Base-by-base conservation (phyloP, 177 flowering plant genomes). In the Vitis hybrid region DNA sequence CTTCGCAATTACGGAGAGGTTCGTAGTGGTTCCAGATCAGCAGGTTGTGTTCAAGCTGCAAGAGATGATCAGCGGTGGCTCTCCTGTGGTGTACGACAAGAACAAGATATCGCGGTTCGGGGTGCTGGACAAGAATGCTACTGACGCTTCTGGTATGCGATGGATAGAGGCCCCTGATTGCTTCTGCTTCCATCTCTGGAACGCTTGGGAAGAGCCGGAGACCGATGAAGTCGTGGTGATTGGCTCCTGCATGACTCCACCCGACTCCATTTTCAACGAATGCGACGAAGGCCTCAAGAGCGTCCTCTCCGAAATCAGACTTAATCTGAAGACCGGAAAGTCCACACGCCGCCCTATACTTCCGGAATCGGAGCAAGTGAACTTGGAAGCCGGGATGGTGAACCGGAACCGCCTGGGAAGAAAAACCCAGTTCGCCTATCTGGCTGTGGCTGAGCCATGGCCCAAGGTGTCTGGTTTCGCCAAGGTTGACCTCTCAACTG, bases 241-340 rank as follows among this genome's bases (percentile, higher is more conserved):
- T 32, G 87, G 87, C 1, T 84, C 85, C 3, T 84, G 85, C 65
- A 84, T 84, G 87, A 81, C 87, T n/a, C 87, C 87, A 2, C 69
- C 87, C 2, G 87, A 84, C 74, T 84, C 86, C 48, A 81, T 83
- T 62, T 83, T 83, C 78, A 83, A 83, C 72, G 86, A 83, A 57
- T 71, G 78, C 64, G 84, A 83, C 23, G 82, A 83, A 72, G 76
- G 62, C n/a, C 62, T 83, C 40, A 18, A 73, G 68, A 75, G 80
- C 62, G 82, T 84, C 13, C 40, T 83, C 3, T 81, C 87, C 3
- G 87, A 81, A 66, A 83, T 83, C 45, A 19, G 87, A n/a, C 81
- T 83, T 8, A 83, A 83, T 58, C 55, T 80, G 11, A 70, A 70
- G 64, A 83, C 87, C 8, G 84, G 87, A 0, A 73, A 81, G 40